Evolutionary conservation across 208 protist genomes (phyloP), one percentile per base, ranked within the genome.

Genomic region (Endotrypanum monterogeii): DNA sequence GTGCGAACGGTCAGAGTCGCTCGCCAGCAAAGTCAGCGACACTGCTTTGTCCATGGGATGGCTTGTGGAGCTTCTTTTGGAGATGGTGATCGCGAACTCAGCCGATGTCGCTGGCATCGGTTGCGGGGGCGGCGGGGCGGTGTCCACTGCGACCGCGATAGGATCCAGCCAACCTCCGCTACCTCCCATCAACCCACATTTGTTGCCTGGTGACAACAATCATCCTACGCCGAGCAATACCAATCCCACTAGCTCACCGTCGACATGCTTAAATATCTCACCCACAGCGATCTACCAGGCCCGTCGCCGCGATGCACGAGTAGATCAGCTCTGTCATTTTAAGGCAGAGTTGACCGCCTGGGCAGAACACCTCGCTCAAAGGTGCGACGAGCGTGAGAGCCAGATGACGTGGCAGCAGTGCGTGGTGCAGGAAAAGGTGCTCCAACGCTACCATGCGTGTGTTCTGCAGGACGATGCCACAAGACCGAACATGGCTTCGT

Each of bases 1-100:
- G 23, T 30, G 68, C 37, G 68, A 73, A 57, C 46, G 78, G 12
- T 46, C 67, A 25, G 57, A 80, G 51, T 51, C 74, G 3, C 74
- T 79, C 58, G 74, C 74, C 18, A 55, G 35, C 18, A 74, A 84
- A 65, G 82, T 84, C 57, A 77, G 68, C 56, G 88, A 90, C 63
- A 60, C 56, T 8, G 87, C 91, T 9, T 23, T 96, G 12, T 88
- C 83, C 16, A 79, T 63, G 39, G 89, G 91, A 56, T 96, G 91
- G 91, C 60, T 94, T 20, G 86, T 86, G 12, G 82, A 86, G 73
- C 41, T 86, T 58, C 60, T 86, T 44, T 11, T 82, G 55, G 74
- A 73, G 46, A 74, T 72, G 51, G 75, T 86, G 30, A 54, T 74
- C 5, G 74, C 39, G 30, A 79, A 79, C 62, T 72, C 50, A 5